These are phyloP conservation scores for Alternaria ethzedia DNA, from an alignment of 2,329 filamentous ascomycete genomes.

Conservation along the genomic window DNA sequence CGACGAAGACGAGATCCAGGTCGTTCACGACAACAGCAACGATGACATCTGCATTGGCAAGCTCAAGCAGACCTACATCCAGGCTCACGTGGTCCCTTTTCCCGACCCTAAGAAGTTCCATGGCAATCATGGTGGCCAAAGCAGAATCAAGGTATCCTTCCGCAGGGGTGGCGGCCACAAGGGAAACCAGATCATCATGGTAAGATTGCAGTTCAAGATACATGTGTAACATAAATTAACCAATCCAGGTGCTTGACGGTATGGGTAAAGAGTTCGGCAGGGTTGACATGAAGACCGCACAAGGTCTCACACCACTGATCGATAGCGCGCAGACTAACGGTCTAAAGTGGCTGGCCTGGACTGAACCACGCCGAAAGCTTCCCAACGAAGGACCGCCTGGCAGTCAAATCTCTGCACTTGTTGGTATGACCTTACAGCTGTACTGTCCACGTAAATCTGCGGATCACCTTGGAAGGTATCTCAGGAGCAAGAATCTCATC, in stretches of 20 bases:
- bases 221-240: neutral
- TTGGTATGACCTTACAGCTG: slow-evolving; percentile 72
- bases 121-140: slow-evolving; percentile 65
- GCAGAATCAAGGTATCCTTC: slow-evolving; percentile 75
- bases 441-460: slow-evolving; percentile 76
- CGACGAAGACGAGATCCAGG: slow-evolving; percentile 67
- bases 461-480: slow-evolving; percentile 68
- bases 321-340: slow-evolving; percentile 66
- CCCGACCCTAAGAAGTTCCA: slow-evolving; percentile 68
- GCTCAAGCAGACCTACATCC: slow-evolving; percentile 70
- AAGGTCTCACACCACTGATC: slow-evolving; percentile 73
- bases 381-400: slow-evolving; percentile 60
- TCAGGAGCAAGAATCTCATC: slow-evolving; percentile 71
- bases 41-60: slow-evolving; percentile 84
- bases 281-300: slow-evolving; percentile 72
- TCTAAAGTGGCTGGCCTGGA: slow-evolving; percentile 74
- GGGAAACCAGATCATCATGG: slow-evolving; percentile 72
- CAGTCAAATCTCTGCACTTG: slow-evolving; percentile 26
- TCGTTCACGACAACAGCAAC: slow-evolving; percentile 65
- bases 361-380: slow-evolving; percentile 69
- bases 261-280: slow-evolving; percentile 74
- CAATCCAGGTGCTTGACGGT: slow-evolving; percentile 65
- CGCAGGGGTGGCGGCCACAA: slow-evolving; percentile 63
- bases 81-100: slow-evolving; percentile 71
- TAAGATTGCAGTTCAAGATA: neutral